These are phyloP conservation scores for Castanopsis chinensis DNA, from an alignment of 306 rosid species.

Conservation along the genomic window DNA sequence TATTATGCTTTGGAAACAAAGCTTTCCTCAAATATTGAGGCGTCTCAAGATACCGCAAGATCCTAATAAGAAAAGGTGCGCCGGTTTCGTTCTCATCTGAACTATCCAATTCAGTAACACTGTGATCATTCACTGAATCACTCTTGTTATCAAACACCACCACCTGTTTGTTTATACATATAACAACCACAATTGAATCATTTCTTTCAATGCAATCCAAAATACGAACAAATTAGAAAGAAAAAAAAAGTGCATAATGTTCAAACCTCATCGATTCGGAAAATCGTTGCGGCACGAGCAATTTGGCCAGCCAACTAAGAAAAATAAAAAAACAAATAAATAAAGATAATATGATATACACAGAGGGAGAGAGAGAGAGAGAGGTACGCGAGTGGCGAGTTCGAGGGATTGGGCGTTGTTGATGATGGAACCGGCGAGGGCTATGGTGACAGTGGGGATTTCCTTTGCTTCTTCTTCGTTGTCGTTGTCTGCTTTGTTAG, in stretches of 20 bases:
- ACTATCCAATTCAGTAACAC: constrained; percentile 19
- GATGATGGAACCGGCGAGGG: constrained; percentile 87
- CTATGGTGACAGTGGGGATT: constrained; percentile 68
- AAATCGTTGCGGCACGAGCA: constrained; percentile 96
- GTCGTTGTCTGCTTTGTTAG: constrained; percentile 17
- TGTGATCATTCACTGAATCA: constrained; percentile 26
- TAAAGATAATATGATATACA: background rate
- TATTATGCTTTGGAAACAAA: constrained; percentile 83
- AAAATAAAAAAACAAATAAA: background rate
- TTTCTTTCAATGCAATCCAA: too few species aligned
- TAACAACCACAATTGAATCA: too few species aligned
- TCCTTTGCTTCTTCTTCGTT: constrained; percentile 13
- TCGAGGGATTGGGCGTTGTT: constrained; percentile 84
- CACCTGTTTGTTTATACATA: constrained; percentile 40
- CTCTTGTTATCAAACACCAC: constrained; percentile 75
- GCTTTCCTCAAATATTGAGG: constrained; percentile 93
- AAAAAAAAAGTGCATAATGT: background rate
- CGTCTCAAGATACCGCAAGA: constrained; percentile 85
- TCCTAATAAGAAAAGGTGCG: constrained; percentile 73
- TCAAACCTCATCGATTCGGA: constrained; percentile 84
- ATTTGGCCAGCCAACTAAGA: constrained; percentile 91
- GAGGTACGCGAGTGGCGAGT: constrained; percentile 77
- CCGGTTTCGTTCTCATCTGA: constrained; percentile 72
- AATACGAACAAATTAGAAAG: too few species aligned
- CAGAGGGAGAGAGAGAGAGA: background rate